Base-by-base conservation (phyloP, 345 rosid genomes). In the Eucalyptus microcorys region DNA sequence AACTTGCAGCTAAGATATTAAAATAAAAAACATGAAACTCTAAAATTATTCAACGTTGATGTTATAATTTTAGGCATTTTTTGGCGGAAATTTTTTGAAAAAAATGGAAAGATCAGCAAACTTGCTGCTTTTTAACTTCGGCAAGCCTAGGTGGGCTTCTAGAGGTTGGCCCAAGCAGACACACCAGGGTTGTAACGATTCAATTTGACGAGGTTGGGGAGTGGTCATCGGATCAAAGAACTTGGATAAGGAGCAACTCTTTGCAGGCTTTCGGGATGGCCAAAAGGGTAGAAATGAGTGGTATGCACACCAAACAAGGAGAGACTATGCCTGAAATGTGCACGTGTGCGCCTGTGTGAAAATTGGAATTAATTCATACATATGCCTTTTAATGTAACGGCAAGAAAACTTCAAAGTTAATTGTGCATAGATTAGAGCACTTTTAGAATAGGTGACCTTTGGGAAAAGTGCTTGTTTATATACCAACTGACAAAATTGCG, bases 331-430 rank as follows among this genome's bases (percentile, higher is more conserved):
- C 0, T 55, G 30, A 4, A 24, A 55, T 24, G 30, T 55, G 30
- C 30, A 10, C 2, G 2, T 10, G 61, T 55, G 13, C 1, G 1
- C 57, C 10, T 5, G 1, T 55, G 30, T 55, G 14, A 55, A 55
- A 55, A 24, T 55, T 24, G 30, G 5, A 55, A 55, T 55, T 55
- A 55, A 55, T 22, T 55, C 30, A 55, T 24, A 13, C 1, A 24
- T 1, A 24, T 22, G 12, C 6, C 30, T 55, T 55, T 55, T 55
- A 24, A 55, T 0, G 6, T 55, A 24, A 55, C 0, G 6, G 12
- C 61, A 55, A 55, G 13, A 22, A 24, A 55, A 55, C 6, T 55
- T 4, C 0, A 3, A 55, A 55, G 14, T 55, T 55, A 55, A 22
- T 24, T 6, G 0, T 55, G 61, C 13, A 4, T 24, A 22, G 27